Evolutionary conservation across 768 basidiomycete species (phyloP).

Genomic region (Vishniacozyma victoriae): DNA sequence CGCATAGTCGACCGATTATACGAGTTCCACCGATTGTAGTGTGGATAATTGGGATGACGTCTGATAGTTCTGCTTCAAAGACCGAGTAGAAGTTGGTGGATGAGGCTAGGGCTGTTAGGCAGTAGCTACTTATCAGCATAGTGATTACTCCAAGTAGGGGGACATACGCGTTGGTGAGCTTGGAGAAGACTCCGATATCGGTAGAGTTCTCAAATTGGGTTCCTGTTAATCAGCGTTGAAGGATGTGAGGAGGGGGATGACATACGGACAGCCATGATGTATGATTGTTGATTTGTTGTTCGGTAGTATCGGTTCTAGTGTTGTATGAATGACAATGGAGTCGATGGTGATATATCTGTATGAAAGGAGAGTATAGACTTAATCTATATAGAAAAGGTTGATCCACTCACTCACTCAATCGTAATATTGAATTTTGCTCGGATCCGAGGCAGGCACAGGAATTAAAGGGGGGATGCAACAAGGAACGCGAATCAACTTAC

Average conservation of each 20-base stretch:
- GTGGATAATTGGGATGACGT: conserved; percentile 92
- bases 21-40: conserved; percentile 90
- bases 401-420: too few species aligned
- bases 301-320: background rate
- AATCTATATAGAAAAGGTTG: too few species aligned
- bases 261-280: conserved; percentile 64
- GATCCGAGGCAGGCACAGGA: background rate
- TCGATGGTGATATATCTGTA: too few species aligned
- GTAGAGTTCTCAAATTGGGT: conserved; percentile 89
- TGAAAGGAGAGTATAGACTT: too few species aligned
- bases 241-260: conserved; percentile 3
- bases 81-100: conserved; percentile 97
- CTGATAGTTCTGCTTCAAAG: conserved; percentile 88
- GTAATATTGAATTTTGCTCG: conserved; percentile 1
- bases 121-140: conserved; percentile 60
- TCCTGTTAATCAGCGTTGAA: conserved; percentile 52
- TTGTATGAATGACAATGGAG: background rate
- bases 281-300: background rate
- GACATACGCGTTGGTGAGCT: conserved; percentile 73
- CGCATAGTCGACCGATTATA: conserved; percentile 86
- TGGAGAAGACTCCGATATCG: conserved; percentile 94
- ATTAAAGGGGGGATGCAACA: background rate
- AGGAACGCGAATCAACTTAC: background rate
- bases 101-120: conserved; percentile 85
- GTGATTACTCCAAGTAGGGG: background rate